Percentiles rank a stretch among this genome's conserved stretches.
Conservation (phyloP, 2,329 filamentous ascomycete species). For the Sordariomycetes sp. region DNA sequence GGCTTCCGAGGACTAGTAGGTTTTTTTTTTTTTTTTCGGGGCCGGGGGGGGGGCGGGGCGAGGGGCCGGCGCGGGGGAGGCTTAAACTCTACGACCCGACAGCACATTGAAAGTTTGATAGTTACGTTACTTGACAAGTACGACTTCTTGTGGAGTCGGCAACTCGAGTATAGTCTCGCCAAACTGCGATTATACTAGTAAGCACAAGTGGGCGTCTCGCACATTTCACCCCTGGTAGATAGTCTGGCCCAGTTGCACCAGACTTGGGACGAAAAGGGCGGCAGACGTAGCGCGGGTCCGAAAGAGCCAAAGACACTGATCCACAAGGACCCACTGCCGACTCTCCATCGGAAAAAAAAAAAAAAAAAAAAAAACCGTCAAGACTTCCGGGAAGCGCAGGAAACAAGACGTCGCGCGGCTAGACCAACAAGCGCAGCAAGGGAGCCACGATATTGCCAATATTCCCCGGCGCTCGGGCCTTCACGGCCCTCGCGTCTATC, state of each 20-base stretch:
- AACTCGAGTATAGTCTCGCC: too few relatives aligned
- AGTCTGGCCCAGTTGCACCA: neutral
- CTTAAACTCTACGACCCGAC: too few relatives aligned
- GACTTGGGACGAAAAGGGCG: neutral
- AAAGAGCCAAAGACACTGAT: too few relatives aligned
- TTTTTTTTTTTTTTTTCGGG: too few relatives aligned
- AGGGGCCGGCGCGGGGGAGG: too few relatives aligned
- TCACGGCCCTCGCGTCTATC: neutral
- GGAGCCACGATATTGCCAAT: neutral
- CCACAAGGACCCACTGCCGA: too few relatives aligned
- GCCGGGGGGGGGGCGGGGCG: too few relatives aligned
- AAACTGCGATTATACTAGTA: neutral
- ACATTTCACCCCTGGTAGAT: neutral
- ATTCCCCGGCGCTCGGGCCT: neutral
- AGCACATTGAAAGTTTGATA: too few relatives aligned
- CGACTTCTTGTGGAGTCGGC: too few relatives aligned
- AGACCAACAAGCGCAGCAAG: neutral
- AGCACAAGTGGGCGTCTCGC: neutral
- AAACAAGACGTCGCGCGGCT: neutral
- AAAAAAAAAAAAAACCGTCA: neutral
- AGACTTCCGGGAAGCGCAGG: neutral
- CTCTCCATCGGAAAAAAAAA: neutral
- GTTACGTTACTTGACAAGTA: too few relatives aligned
- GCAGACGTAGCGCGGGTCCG: neutral
- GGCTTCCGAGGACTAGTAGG: neutral